These are phyloP conservation scores for Aspergillus pseudoterreus DNA, from an alignment of 2,329 filamentous ascomycete genomes.

Conservation along the genomic window DNA sequence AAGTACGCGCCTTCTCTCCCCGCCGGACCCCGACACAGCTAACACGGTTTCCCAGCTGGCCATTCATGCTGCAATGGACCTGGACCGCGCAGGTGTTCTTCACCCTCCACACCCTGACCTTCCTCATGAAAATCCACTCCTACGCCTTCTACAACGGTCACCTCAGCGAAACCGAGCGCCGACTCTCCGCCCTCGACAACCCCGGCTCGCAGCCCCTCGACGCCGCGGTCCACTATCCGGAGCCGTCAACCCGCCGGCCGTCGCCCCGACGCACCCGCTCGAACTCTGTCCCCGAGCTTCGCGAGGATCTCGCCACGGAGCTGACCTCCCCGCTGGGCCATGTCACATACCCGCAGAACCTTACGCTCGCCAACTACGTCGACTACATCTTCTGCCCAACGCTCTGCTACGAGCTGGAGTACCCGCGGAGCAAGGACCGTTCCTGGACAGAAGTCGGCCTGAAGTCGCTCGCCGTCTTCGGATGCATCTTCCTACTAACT, in stretches of 20 bases:
- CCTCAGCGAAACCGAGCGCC: slow-evolving; percentile 78
- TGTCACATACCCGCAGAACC: slow-evolving; percentile 84
- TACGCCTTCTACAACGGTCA: slow-evolving; percentile 99
- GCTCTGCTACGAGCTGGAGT: slow-evolving; percentile 95
- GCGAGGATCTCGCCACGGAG: slow-evolving; percentile 84
- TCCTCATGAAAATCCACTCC: slow-evolving; percentile 99
- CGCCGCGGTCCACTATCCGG: slow-evolving; percentile 74
- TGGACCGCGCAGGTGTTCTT: slow-evolving; percentile 98
- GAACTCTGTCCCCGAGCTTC: slow-evolving; percentile 62
- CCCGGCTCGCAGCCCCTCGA: slow-evolving; percentile 60
- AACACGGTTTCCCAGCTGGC: slow-evolving; percentile 51
- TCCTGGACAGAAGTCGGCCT: slow-evolving; percentile 77
- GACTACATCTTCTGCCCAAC: slow-evolving; percentile 93
- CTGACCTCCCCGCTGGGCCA: slow-evolving; percentile 86
- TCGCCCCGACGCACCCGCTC: slow-evolving; percentile 31
- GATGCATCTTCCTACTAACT: slow-evolving; percentile 92
- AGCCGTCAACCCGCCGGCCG: slow-evolving; percentile 37
- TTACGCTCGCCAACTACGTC: slow-evolving; percentile 74
- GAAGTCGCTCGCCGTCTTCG: slow-evolving; percentile 86
- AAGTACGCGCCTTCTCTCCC: slow-evolving; percentile 40
- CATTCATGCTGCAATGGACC: slow-evolving; percentile 83
- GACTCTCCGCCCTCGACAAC: slow-evolving; percentile 77
- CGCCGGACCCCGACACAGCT: slow-evolving; percentile 8
- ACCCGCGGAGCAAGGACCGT: slow-evolving; percentile 72
- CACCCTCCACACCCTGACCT: slow-evolving; percentile 80